Evolutionary conservation across 345 rosid species (phyloP).

Genomic region (Zanthoxylum bungeanum): DNA sequence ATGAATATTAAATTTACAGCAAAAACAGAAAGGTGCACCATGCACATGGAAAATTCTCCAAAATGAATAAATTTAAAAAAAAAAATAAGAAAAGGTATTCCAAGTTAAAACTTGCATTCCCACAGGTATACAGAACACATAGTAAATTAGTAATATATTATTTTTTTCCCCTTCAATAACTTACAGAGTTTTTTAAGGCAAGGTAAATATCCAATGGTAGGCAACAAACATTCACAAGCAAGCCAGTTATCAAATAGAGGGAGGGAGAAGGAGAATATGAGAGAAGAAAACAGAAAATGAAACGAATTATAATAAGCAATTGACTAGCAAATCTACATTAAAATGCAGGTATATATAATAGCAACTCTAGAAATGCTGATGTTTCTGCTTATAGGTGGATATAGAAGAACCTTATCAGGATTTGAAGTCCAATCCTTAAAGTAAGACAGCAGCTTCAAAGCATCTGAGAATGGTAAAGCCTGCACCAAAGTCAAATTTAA

Average conservation of each 20-base stretch:
- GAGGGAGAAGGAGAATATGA: background rate
- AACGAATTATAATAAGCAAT: background rate
- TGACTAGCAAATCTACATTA: background rate
- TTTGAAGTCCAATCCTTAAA: conserved; percentile 67
- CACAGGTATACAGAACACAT: background rate
- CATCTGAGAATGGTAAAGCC: conserved; percentile 93
- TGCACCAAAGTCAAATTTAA: conserved; percentile 25
- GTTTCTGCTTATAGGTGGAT: background rate
- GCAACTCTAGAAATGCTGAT: background rate
- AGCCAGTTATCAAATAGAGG: background rate
- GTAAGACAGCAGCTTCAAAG: conserved; percentile 76
- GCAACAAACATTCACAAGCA: background rate
- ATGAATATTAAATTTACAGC: background rate
- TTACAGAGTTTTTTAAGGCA: background rate
- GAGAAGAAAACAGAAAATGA: background rate
- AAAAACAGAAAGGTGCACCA: background rate
- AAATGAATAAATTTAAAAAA: background rate
- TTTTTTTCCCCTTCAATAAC: background rate
- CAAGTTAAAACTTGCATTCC: background rate
- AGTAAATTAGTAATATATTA: background rate
- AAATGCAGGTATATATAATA: conserved; percentile 5
- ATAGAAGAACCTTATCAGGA: conserved; percentile 72
- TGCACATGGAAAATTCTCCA: background rate
- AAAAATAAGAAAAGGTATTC: too few species aligned
- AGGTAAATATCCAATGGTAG: background rate